Evolutionary conservation across 1,139 yeast species (phyloP).

Genomic region (Geotrichum citri-aurantii): DNA sequence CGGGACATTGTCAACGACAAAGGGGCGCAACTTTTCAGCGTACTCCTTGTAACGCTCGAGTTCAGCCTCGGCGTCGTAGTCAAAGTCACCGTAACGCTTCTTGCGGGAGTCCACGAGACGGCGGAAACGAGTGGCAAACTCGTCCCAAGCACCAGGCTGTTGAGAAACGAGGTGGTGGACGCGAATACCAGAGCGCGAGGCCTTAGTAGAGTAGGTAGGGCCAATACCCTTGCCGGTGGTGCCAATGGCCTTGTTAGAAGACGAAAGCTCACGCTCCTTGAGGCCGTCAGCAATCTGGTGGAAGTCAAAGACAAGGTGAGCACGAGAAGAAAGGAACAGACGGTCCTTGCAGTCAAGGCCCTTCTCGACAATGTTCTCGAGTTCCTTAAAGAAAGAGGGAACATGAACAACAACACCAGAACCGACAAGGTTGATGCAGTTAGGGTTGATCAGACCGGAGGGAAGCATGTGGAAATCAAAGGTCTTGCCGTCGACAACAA

Average conservation of each 20-base stretch:
- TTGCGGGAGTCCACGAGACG: slow-evolving; percentile 74
- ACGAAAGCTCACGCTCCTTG: slow-evolving; percentile 85
- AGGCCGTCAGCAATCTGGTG: slow-evolving; percentile 95
- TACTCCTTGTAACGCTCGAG: slow-evolving; percentile 67
- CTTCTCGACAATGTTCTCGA: slow-evolving; percentile 71
- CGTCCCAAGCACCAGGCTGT: slow-evolving; percentile 89
- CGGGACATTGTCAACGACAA: slow-evolving; percentile 86
- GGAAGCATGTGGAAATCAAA: slow-evolving; percentile 99
- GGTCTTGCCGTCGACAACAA: slow-evolving; percentile 80
- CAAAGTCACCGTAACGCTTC: slow-evolving; percentile 90
- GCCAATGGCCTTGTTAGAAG: slow-evolving; percentile 86
- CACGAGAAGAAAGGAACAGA: slow-evolving; percentile 83
- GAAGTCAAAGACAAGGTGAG: slow-evolving; percentile 94
- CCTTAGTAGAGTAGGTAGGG: slow-evolving; percentile 95
- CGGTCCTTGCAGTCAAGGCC: slow-evolving; percentile 69
- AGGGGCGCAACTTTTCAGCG: slow-evolving; percentile 73
- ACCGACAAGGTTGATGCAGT: slow-evolving; percentile 84
- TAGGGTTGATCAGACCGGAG: slow-evolving; percentile 89
- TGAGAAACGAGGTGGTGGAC: slow-evolving; percentile 92
- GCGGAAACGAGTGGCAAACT: slow-evolving; percentile 71
- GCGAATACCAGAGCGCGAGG: slow-evolving; percentile 93
- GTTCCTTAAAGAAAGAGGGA: slow-evolving; percentile 87
- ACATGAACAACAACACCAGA: slow-evolving; percentile 95
- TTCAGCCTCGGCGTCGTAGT: slow-evolving; percentile 78
- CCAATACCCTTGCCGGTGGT: slow-evolving; percentile 99